A percentile compares a stretch with the other conserved stretches of the same genome.
These are phyloP conservation scores for Dothideomycetidae sp. DNA, from an alignment of 2,329 filamentous ascomycete species.

Conservation along the genomic window DNA sequence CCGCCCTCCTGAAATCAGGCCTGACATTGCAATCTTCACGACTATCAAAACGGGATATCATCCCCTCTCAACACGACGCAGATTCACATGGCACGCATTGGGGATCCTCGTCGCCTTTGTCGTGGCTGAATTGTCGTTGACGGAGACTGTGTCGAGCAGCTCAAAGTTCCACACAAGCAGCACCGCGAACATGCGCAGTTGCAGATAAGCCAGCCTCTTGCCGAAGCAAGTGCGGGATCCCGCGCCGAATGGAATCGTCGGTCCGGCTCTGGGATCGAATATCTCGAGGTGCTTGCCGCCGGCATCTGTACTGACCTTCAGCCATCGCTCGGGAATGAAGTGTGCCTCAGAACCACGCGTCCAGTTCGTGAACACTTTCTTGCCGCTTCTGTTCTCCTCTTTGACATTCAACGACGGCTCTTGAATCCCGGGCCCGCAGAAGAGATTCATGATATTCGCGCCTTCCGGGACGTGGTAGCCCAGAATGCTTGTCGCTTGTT, in stretches of 20 bases:
- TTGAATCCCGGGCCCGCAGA: slow-evolving; percentile 13
- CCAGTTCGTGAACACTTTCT: slow-evolving; percentile 18
- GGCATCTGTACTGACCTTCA: too few species aligned
- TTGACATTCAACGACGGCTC: neutral
- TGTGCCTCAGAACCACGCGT: slow-evolving; percentile 18
- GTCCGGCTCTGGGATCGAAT: slow-evolving; percentile 25
- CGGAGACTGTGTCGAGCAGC: too few species aligned
- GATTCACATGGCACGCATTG: too few species aligned
- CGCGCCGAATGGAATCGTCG: slow-evolving; percentile 23
- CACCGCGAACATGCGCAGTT: neutral
- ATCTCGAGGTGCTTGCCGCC: slow-evolving; percentile 14
- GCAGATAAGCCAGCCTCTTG: slow-evolving; percentile 2
- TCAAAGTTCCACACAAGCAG: slow-evolving; percentile 7
- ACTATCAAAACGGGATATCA: too few species aligned
- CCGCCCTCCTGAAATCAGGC: too few species aligned
- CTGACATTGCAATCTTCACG: too few species aligned
- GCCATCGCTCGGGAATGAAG: slow-evolving; percentile 31
- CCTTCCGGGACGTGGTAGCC: slow-evolving; percentile 29
- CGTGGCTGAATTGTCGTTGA: too few species aligned
- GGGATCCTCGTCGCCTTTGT: too few species aligned
- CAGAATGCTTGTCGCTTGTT: slow-evolving; percentile 27
- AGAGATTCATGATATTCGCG: slow-evolving; percentile 21
- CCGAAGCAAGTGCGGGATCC: slow-evolving; percentile 26
- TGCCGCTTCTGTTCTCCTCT: slow-evolving; percentile 17
- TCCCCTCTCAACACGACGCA: too few species aligned